Evolutionary conservation across 345 rosid genomes (phyloP), one percentile per base, ranked within the genome.

Genomic region (Acer saccharum): DNA sequence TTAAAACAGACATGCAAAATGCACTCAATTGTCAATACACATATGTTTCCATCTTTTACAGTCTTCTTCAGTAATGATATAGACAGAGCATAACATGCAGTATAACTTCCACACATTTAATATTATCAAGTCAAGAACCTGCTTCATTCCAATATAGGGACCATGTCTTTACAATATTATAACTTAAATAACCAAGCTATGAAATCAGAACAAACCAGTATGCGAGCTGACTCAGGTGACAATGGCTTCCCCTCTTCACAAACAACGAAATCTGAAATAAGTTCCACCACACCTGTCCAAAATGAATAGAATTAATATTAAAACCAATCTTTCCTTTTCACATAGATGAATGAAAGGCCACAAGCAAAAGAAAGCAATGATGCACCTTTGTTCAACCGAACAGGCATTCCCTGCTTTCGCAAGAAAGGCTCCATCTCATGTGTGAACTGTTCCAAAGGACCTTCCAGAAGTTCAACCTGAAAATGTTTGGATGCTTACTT

Each of bases 361-460:
- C 61, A 74, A 52, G 48, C 23, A 74, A 18, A 63, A 60, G 7
- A 68, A 73, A 55, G 43, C 65, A 73, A 73, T 23, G 3, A 52
- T 21, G 50, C 46, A 96, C 99, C 98, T 88, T 85, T 90, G 88
- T 93, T 97, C 82, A 97, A 84, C 67, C 98, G 89, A 78, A 97
- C 99, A 76, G 98, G 99, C 94, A 97, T 77, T 41, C 95, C 97
- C 84, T 93, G 99, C 82, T 93, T 94, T 73, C 99, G 92, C 72
- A 94, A 76, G 71, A 90, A 85, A 7, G 99, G 99, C 87, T 97
- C 99, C 99, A 97, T 94, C 78, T 97, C 99, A 89, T 91, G 98
- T 3, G 98, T 87, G 83, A 97, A 94, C 78, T 94, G 98, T 57
- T 90, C 90, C 72, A 94, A 77, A 82, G 95, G 96, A 65, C 99